A percentile compares a stretch with the other conserved stretches of the same genome.
Conservation (phyloP, 1,284 basidiomycete species). For the Phenoliferia sp. region DNA sequence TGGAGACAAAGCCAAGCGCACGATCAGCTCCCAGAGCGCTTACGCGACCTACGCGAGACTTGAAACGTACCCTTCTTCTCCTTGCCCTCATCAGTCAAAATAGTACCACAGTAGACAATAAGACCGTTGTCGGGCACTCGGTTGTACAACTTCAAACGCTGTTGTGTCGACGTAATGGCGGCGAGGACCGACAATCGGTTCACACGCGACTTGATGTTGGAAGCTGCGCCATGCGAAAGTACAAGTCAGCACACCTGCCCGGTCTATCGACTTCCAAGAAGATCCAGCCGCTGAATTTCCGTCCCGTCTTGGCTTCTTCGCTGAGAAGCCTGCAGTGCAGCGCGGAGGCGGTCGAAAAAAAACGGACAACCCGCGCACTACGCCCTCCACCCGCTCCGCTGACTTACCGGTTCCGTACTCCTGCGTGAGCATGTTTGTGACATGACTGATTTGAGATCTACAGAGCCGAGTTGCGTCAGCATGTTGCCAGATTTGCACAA, state of each 20-base stretch:
- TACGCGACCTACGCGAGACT: conserved; percentile 37
- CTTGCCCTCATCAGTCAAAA: conserved; percentile 96
- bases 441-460: conserved; percentile 88
- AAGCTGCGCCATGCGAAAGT: conserved; percentile 63
- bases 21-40: not conserved
- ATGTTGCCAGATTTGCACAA: not conserved
- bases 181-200: conserved; percentile 96
- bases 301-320: not conserved
- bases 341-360: not conserved
- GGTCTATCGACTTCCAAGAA: not conserved
- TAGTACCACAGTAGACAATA: conserved; percentile 83
- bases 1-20: not conserved
- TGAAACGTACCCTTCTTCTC: conserved; percentile 84
- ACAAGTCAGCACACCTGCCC: not conserved
- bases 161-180: conserved; percentile 98
- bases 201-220: conserved; percentile 99
- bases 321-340: not conserved
- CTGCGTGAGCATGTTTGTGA: conserved; percentile 91
- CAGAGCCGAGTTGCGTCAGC: not conserved
- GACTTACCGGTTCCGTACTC: conserved; percentile 63
- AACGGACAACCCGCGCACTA: not conserved
- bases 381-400: not conserved
- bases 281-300: too few species aligned
- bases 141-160: conserved; percentile 93
- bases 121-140: conserved; percentile 94